Evolutionary conservation across 768 basidiomycete species (phyloP), one percentile per base, ranked within the genome.

Genomic region (Podaxis sp.): DNA sequence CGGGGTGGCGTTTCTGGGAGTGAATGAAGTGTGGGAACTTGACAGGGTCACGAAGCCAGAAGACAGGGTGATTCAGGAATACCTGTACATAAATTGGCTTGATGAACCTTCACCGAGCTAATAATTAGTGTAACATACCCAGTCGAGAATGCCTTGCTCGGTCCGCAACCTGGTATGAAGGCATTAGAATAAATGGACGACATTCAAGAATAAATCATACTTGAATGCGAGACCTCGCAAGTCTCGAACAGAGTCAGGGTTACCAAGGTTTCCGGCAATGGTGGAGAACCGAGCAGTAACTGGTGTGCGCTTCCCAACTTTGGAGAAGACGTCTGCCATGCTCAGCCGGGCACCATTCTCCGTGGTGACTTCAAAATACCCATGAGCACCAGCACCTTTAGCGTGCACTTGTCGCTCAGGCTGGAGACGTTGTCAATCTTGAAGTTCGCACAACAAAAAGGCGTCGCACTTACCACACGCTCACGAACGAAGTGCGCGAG

Each of bases 221-320:
- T 83, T 77, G 25, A 77, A 72, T 1, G 82, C 82, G 65, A 86
- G 82, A 1, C 85, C 85, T 62, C 85, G 75, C 4, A 83, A 78
- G 60, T 86, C 84, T 37, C 84, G 72, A 33, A 78, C 74, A 54
- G 71, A 71, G 66, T 86, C 84, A 1, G 82, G 76, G 24, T 76
- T 77, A 15, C 84, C 85, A 49, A 77, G 69, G 15, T 80, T 79
- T n/a, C 84, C 83, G 13, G 76, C 75, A 50, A 86, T 85, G 33
- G 85, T 87, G 36, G 79, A 81, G 73, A 86, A 83, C 17, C 85
- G 77, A 9, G 81, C 76, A n/a, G 75, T 74, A 36, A 76, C 71
- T 12, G 75, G 71, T 3, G 72, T 73, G 40, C 64, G 66, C 36
- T 74, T 64, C 1, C 74, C 75, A 58, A 75, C 65, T 64, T 68